These are phyloP conservation scores for Friedmanniomyces simplex DNA, from an alignment of 495 filamentous ascomycete species.

Conservation along the genomic window DNA sequence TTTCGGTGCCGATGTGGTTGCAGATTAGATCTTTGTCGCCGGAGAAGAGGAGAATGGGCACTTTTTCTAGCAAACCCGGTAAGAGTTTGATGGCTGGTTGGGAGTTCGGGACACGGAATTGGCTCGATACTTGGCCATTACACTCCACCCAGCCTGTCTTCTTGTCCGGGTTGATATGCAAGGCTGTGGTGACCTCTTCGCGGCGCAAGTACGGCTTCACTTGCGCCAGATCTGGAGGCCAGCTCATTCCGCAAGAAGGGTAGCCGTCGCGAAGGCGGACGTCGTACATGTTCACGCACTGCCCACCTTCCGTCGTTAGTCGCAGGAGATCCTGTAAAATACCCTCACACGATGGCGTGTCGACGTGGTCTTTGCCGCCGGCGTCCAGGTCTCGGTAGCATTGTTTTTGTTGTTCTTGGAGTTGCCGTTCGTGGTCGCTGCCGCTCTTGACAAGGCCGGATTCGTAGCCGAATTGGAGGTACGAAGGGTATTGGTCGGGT, in stretches of 20 bases:
- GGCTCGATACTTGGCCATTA: conserved; percentile 56
- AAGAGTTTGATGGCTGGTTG: conserved; percentile 63
- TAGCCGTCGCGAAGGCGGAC: conserved; percentile 64
- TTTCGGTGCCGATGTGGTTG: conserved; percentile 92
- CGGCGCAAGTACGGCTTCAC: conserved; percentile 78
- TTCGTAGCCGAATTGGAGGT: conserved; percentile 67
- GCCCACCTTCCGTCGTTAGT: conserved; percentile 35
- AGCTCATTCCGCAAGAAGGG: conserved; percentile 84
- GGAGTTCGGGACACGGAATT: conserved; percentile 59
- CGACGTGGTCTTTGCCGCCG: conserved; percentile 51
- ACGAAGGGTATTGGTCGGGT: conserved; percentile 78
- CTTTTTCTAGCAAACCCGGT: conserved; percentile 61
- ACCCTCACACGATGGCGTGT: conserved; percentile 56
- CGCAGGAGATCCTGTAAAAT: conserved; percentile 61
- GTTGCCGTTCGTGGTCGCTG: conserved; percentile 47
- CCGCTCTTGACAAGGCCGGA: conserved; percentile 59
- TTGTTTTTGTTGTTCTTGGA: conserved; percentile 60
- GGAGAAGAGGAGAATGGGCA: conserved; percentile 79
- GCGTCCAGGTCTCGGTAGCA: conserved; percentile 49
- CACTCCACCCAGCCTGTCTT: conserved; percentile 88
- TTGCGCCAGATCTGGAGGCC: conserved; percentile 72
- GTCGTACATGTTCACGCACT: conserved; percentile 93
- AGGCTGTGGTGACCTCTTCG: conserved; percentile 63
- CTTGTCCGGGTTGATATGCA: conserved; percentile 76
- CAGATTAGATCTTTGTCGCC: conserved; percentile 92